Conservation (phyloP, 352 stramenopile genomes). For the Phytophthora palmivora region DNA sequence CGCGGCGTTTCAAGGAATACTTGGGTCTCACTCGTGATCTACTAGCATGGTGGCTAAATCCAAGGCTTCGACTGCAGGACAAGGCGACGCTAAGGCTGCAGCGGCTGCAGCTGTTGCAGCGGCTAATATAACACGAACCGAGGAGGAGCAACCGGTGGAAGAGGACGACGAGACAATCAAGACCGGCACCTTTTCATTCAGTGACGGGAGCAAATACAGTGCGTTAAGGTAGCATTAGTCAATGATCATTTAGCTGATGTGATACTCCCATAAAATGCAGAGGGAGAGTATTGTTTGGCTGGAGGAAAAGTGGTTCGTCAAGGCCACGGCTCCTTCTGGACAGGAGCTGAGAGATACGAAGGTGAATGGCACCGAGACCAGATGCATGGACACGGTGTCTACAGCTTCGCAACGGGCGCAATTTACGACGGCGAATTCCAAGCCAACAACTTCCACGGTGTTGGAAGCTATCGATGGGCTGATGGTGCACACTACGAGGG, state of each 20-base stretch:
- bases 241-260: conserved; percentile 8
- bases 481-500: conserved; percentile 75
- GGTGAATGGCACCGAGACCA: conserved; percentile 67
- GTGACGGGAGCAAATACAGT: conserved; percentile 73
- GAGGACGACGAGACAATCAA: conserved; percentile 54
- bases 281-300: conserved; percentile 52
- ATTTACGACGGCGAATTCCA: conserved; percentile 82
- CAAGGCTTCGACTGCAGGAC: conserved; percentile 33
- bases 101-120: conserved; percentile 12
- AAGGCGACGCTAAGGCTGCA: conserved; percentile 31
- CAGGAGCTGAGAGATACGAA: conserved; percentile 70
- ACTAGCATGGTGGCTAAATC: conserved; percentile 23
- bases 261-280: conserved; percentile 21
- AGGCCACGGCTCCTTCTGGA: conserved; percentile 53
- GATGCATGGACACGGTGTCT: conserved; percentile 75
- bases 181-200: conserved; percentile 68
- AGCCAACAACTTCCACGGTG: conserved; percentile 65
- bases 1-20: conserved; percentile 31
- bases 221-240: conserved; percentile 13
- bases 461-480: conserved; percentile 68
- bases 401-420: conserved; percentile 73
- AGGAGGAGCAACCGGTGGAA: conserved; percentile 37
- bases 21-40: conserved; percentile 8
- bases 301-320: conserved; percentile 59
- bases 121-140: conserved; percentile 5